Evolutionary conservation across 179 eudicot species (phyloP), one percentile per base, ranked within the genome.

Genomic region (Beta lomatogona): DNA sequence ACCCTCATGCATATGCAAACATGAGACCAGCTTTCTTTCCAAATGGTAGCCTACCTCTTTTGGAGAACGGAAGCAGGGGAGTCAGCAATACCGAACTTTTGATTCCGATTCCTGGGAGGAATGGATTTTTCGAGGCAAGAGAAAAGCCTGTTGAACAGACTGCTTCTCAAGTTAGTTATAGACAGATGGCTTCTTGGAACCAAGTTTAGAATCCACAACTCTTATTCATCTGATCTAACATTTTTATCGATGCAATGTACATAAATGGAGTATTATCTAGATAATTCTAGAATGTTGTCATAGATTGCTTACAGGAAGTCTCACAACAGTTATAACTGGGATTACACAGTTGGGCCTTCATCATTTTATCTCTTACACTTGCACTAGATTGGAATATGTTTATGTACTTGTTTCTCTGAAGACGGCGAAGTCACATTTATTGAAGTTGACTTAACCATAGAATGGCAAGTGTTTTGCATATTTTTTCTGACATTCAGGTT

Each of bases 151-250:
- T 60, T 58, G 79, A 82, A 18, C 88, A 79, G 80, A 82, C 82
- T 59, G 67, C 77, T 78, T 79, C 76, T 83, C 91, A 82, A 31
- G 79, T 69, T 22, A 76, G 82, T 63, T 80, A 72, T 79, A 85
- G 86, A 80, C 79, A 78, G 81, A 73, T 82, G 77, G 84, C 75
- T 15, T 79, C 86, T 31, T 61, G 84, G 88, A 78, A 79, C 65
- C 77, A 82, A 76, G 48, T 48, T 50, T 21, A 48, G 6, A 5
- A n/a, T 52, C 41, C 10, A 71, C 53, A 75, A 67, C 70, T 73
- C 58, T 13, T 63, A n/a, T 64, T 68, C 45, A 9, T 78, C 55
- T 77, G 60, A 81, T 73, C 84, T 78, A 85, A 85, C 87, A 66
- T 28, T n/a, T 21, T 54, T 22, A 50, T 67, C 45, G 4, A 41